Evolutionary conservation across 2,329 filamentous ascomycete species (phyloP), one percentile per base, ranked within the genome.

Genomic region (Xylariales sp.): DNA sequence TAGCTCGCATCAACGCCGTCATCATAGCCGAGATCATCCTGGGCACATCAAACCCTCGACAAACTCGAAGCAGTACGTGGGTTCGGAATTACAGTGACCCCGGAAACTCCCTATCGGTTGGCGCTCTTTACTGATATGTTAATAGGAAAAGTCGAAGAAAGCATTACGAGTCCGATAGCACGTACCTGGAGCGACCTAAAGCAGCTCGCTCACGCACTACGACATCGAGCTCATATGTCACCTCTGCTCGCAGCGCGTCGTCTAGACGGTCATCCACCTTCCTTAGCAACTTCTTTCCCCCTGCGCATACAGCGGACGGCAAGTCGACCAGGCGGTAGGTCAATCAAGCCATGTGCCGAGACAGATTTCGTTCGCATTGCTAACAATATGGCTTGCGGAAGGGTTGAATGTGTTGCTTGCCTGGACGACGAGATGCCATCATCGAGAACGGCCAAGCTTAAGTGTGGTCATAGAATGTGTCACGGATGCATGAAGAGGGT

Each of bases 391-490:
- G n/a, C n/a, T n/a, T n/a, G n/a, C n/a, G n/a, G n/a, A 49, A 88
- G 82, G 41, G 72, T 83, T 30, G 75, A 84, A 52, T 95, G 88
- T 51, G 66, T 88, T 33, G 78, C 76, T 17, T 95, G 88, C 55
- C 65, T 82, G 54, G 82, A 86, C 45, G 81, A 87, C 44, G 64
- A 43, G 6, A 33, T 85, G 3, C 77, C 81, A 1, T 54, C 72
- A 8, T 69, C 69, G 42, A 81, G 78, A 58, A 76, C 83, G 23
- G 81, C 81, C 25, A 85, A 82, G 57, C 74, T 95, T 24, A 75
- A 78, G 48, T 95, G 89, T 56, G 80, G 80, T 3, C 88, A 95
- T 60, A 77, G 80, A 44, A 89, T 91, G 83, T 95, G 89, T 60
- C 72, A 85, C 46, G 59, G 72, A 6, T 95, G 89, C 58, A 67